phyloP scores from a whole-genome alignment of 2,329 filamentous ascomycete species.

The Lachnellula cervina region DNA sequence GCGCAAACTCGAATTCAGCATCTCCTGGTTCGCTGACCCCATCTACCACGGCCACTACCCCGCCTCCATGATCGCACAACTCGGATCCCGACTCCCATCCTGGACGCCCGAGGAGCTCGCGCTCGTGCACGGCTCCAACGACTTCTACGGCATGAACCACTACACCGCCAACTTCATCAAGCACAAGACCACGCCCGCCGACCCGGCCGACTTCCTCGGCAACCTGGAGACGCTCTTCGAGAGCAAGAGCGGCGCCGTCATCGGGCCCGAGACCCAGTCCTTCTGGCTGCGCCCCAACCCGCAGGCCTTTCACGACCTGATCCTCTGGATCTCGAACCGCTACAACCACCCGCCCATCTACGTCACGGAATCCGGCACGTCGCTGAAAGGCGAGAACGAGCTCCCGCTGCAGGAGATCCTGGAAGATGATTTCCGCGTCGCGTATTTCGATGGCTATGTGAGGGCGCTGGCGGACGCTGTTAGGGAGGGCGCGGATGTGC shows the following conservation, averaged over 20 bases:
- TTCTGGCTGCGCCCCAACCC: slow-evolving; percentile 76
- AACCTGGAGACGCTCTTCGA: slow-evolving; percentile 69
- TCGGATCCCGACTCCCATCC: slow-evolving; percentile 69
- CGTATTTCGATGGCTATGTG: slow-evolving; percentile 77
- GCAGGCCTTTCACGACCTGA: slow-evolving; percentile 69
- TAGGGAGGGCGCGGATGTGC: slow-evolving; percentile 71
- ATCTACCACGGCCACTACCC: slow-evolving; percentile 83
- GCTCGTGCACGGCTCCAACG: slow-evolving; percentile 79
- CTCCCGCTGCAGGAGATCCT: slow-evolving; percentile 65
- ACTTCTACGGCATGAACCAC: slow-evolving; percentile 94
- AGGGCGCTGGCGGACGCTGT: slow-evolving; percentile 70
- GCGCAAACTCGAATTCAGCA: slow-evolving; percentile 82
- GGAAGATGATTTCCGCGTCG: slow-evolving; percentile 73
- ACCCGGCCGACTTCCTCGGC: slow-evolving; percentile 64
- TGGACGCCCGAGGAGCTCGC: slow-evolving; percentile 69
- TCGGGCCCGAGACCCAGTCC: slow-evolving; percentile 78
- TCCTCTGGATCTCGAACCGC: slow-evolving; percentile 71
- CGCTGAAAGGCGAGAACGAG: slow-evolving; percentile 77
- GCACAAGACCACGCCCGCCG: slow-evolving; percentile 58
- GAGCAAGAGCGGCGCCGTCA: slow-evolving; percentile 66
- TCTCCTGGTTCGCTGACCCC: slow-evolving; percentile 84
- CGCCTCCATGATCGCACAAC: slow-evolving; percentile 74
- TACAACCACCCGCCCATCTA: slow-evolving; percentile 76
- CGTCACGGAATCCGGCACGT: slow-evolving; percentile 85
- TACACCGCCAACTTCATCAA: slow-evolving; percentile 87